Conservation (phyloP, 2,329 filamentous ascomycete species). For the Alternaria viburni region DNA sequence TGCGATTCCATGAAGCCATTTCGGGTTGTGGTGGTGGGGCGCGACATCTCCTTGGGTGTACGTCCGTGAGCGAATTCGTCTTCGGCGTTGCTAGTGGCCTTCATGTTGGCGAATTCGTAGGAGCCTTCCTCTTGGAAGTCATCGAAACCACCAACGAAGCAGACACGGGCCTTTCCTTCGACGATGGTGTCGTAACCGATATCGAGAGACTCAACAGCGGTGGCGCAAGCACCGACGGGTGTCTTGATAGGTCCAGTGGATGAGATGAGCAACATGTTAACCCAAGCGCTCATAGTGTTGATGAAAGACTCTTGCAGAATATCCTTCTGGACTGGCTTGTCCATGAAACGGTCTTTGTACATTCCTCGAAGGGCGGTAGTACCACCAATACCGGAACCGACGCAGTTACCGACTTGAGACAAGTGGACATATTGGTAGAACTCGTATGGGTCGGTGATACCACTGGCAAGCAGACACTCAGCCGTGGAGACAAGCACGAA, state of each 20-base stretch:
- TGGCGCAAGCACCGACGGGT: constrained; percentile 95
- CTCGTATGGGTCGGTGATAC: constrained; percentile 98
- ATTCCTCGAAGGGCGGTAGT: constrained; percentile 90
- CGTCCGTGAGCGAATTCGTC: constrained; percentile 95
- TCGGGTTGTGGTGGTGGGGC: constrained; percentile 93
- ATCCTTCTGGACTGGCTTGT: constrained; percentile 97
- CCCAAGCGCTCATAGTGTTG: constrained; percentile 99
- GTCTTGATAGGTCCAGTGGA: constrained; percentile 99
- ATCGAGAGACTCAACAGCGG: constrained; percentile 94
- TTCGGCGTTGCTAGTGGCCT: constrained; percentile 96
- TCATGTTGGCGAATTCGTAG: constrained; percentile 99
- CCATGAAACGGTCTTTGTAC: constrained; percentile 97
- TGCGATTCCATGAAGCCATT: constrained; percentile 99
- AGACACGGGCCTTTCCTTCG: constrained; percentile 96
- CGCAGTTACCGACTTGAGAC: constrained; percentile 96
- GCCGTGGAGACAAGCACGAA: constrained; percentile 94
- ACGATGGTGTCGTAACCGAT: constrained; percentile 98
- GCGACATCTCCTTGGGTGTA: constrained; percentile 96
- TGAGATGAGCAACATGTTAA: constrained; percentile 97
- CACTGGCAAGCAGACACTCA: constrained; percentile 86
- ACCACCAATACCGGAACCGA: constrained; percentile 98
- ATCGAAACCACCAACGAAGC: constrained; percentile 98
- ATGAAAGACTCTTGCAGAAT: constrained; percentile 99
- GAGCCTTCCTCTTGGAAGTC: constrained; percentile 99
- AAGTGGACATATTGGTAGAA: constrained; percentile 99